phyloP scores from a whole-genome alignment of 2,329 filamentous ascomycete species.

The Tolypocladium endophyticum region DNA sequence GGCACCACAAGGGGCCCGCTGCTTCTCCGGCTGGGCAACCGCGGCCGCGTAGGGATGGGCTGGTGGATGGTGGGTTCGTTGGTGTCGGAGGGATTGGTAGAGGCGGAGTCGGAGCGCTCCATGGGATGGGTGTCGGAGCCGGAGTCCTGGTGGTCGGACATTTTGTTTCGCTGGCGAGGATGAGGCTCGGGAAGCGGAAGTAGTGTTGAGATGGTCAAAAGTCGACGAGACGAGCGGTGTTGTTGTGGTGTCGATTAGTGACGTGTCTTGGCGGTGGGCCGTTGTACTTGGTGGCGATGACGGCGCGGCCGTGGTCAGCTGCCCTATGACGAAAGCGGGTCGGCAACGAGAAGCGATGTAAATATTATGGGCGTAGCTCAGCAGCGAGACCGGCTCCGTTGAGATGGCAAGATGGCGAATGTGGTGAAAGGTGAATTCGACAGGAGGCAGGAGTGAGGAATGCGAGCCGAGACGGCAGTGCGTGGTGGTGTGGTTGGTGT shows the following conservation, averaged over 20 bases:
- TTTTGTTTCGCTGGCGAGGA: neutral
- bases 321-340: neutral
- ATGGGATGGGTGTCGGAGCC: constrained; percentile 20
- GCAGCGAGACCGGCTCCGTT: neutral
- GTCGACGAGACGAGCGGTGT: neutral
- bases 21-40: constrained; percentile 62
- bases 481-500: too few species aligned
- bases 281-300: neutral
- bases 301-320: neutral
- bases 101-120: constrained; percentile 25
- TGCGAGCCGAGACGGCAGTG: neutral
- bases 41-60: constrained; percentile 49
- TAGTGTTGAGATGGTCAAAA: neutral
- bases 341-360: neutral
- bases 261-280: neutral
- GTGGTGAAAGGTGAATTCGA: neutral
- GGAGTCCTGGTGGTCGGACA: constrained; percentile 15
- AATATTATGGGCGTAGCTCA: neutral
- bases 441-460: neutral
- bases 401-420: neutral
- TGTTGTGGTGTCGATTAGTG: neutral
- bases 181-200: neutral
- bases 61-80: constrained; percentile 33
- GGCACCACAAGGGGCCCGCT: constrained; percentile 77
- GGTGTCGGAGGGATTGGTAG: constrained; percentile 22